Base-by-base conservation (phyloP, 2,329 filamentous ascomycete genomes). In the Stemphylium beticola region DNA sequence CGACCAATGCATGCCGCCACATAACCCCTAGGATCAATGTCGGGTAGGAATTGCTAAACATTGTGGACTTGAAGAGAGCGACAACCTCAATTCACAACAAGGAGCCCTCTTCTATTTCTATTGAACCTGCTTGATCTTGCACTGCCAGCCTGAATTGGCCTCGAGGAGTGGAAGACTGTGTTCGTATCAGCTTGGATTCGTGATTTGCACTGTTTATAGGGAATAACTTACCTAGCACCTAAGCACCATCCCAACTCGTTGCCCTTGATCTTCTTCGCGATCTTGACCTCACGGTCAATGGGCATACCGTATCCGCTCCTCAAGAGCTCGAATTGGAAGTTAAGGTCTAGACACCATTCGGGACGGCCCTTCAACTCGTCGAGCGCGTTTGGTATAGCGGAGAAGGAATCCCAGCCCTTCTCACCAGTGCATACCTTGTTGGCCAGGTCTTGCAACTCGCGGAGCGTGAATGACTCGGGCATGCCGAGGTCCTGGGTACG, bases 261-360 rank as follows among this genome's bases (percentile, higher is more conserved):
- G 52, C 87, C 88, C 81, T 96, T 93, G 73, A 99, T 96, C 84
- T 97, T 96, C 89, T 99, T 99, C 56, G 93, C 95, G 73, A 97
- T 96, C 83, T 91, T 93, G 63, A 99, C 92, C 77, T 99, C 95
- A 34, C 96, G 85, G 65, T 96, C 91, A 67, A 98, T 88, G 4
- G 93, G 93, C 92, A 99, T 97, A 65, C 98, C 95, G 71, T 99
- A 99, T 3, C 95, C 95, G 5, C 92, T 96, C 77, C 98, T 93
- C 49, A 98, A 80, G 53, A 99, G 82, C 22, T 91, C 91, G 67
- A 96, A 80, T 92, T 97, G 97, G 73, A 98, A 99, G 81, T 91
- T 99, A 67, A 99, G 81, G 77, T 99, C 95, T 68, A 99, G 79
- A 78, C 95, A 99, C 77, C 89, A 91, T 77, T 99, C 93, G 2